Evolutionary conservation across 176 grass and related monocot species (phyloP).

Genomic region (Triticum dicoccoides): DNA sequence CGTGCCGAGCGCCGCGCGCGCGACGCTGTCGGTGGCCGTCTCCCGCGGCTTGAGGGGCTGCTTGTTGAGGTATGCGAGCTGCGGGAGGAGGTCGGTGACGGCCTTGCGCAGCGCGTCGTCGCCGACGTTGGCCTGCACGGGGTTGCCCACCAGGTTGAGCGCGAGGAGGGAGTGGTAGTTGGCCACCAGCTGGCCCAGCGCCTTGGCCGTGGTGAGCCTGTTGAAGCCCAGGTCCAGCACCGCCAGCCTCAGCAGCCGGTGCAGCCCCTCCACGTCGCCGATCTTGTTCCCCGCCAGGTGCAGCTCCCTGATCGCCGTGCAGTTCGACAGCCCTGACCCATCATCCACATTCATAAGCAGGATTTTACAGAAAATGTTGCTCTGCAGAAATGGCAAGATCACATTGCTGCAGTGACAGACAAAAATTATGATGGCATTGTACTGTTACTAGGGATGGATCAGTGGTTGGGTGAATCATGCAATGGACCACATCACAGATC

Average conservation of each 20-base stretch:
- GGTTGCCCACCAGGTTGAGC: constrained; percentile 91
- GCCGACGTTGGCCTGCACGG: constrained; percentile 82
- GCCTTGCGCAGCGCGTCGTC: constrained; percentile 82
- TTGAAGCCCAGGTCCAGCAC: constrained; percentile 97
- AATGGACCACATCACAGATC: background rate
- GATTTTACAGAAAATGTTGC: background rate
- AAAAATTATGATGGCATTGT: background rate
- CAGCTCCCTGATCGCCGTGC: constrained; percentile 81
- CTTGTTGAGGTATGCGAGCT: constrained; percentile 84
- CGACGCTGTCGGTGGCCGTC: constrained; percentile 57
- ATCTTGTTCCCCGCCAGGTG: constrained; percentile 95
- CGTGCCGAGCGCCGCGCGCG: constrained; percentile 64
- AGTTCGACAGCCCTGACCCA: constrained; percentile 67
- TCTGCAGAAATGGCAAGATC: background rate
- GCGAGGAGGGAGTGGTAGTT: constrained; percentile 94
- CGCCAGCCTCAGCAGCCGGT: constrained; percentile 92
- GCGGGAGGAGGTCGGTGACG: constrained; percentile 68
- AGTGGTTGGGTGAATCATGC: background rate
- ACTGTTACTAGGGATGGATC: background rate
- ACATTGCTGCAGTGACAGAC: background rate
- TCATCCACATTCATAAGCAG: background rate
- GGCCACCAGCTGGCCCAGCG: constrained; percentile 92
- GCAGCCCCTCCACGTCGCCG: constrained; percentile 84
- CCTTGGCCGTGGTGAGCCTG: constrained; percentile 85
- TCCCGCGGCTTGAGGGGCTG: constrained; percentile 85